These are phyloP conservation scores for Orbilia oligospora DNA, from an alignment of 2,329 filamentous ascomycete species.

Conservation along the genomic window DNA sequence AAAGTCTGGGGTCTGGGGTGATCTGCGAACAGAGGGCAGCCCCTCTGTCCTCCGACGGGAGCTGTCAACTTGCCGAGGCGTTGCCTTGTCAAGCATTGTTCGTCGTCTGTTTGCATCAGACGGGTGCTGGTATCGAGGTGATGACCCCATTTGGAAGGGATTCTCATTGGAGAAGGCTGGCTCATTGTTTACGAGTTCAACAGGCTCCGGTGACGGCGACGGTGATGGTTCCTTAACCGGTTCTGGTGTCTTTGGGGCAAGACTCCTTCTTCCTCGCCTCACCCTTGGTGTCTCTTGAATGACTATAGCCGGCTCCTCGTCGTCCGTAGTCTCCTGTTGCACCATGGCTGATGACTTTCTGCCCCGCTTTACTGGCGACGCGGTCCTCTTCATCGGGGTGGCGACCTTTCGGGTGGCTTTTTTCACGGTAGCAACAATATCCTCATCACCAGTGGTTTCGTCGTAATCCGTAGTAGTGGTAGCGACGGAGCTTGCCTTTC, in stretches of 20 bases:
- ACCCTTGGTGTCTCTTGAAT: slow-evolving; percentile 51
- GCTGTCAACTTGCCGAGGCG: slow-evolving; percentile 43
- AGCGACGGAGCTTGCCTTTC: slow-evolving; percentile 74
- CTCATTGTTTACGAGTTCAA: slow-evolving; percentile 68
- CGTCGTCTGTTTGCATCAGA: slow-evolving; percentile 57
- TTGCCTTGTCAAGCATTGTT: slow-evolving; percentile 52
- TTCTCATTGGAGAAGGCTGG: slow-evolving; percentile 65
- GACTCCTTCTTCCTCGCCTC: slow-evolving; percentile 38
- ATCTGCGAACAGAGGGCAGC: slow-evolving; percentile 41
- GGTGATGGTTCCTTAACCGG: slow-evolving; percentile 57
- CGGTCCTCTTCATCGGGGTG: slow-evolving; percentile 64
- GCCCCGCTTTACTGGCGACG: slow-evolving; percentile 56
- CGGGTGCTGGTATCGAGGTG: slow-evolving; percentile 48
- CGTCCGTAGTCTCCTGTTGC: slow-evolving; percentile 36
- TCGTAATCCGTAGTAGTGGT: slow-evolving; percentile 73
- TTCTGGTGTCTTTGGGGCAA: slow-evolving; percentile 65
- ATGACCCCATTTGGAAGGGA: slow-evolving; percentile 63
- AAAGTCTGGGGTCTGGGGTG: slow-evolving; percentile 29
- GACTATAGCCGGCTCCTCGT: slow-evolving; percentile 18
- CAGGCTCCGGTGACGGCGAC: slow-evolving; percentile 56
- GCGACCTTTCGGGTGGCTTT: slow-evolving; percentile 35
- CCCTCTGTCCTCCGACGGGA: slow-evolving; percentile 53
- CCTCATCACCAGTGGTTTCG: slow-evolving; percentile 57
- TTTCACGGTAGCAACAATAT: slow-evolving; percentile 30
- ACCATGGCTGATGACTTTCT: slow-evolving; percentile 43